Base-by-base conservation (phyloP, 139 green algal species). In the Yamagishiella unicocca region DNA sequence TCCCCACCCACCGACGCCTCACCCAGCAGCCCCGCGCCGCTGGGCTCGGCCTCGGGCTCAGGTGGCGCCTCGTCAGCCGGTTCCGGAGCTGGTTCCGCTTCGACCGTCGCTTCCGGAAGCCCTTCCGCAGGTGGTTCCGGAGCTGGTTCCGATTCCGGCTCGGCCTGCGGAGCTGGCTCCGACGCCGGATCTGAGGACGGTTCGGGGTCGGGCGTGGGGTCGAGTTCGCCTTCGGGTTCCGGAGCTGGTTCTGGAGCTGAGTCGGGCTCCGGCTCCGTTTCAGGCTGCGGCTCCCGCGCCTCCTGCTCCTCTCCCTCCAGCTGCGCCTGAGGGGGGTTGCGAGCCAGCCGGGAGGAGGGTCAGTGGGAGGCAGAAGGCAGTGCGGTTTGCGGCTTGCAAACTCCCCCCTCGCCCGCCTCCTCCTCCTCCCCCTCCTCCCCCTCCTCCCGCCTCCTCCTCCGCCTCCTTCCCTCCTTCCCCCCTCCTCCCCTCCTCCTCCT, bases 241-340 rank as follows among this genome's bases (percentile, higher is more conserved):
- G 68, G 68, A 55, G 67, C 70, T 40, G 62, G 67, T 75, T 75
- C 67, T 35, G 35, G 67, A 46, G 67, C 67, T 3, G 67, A 14
- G 5, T 82, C 45, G n/a, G 50, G 27, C 19, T 45, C 46, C 0
- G 17, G 24, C 74, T 82, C 27, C 19, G 46, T 9, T 37, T 80
- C 29, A 29, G 43, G 55, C 25, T 55, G 19, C 0, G 55, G 38
- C 38, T 84, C 55, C 37, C 27, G 43, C 29, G 10, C 72, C 1
- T 8, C 10, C 70, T 55, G 38, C 2, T 33, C n/a, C 40, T 77
- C 70, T 10, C 21, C 12, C 22, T 54, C 9, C 29, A 29, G 27
- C 72, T 54, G 38, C 24, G 70, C 38, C 70, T 78, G 31, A 14
- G 58, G 19, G 7, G n/a, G 64, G n/a, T 21, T 40, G 64, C 5